Evolutionary conservation across 441 rosid species (phyloP).

Genomic region (Erodium moschatum): DNA sequence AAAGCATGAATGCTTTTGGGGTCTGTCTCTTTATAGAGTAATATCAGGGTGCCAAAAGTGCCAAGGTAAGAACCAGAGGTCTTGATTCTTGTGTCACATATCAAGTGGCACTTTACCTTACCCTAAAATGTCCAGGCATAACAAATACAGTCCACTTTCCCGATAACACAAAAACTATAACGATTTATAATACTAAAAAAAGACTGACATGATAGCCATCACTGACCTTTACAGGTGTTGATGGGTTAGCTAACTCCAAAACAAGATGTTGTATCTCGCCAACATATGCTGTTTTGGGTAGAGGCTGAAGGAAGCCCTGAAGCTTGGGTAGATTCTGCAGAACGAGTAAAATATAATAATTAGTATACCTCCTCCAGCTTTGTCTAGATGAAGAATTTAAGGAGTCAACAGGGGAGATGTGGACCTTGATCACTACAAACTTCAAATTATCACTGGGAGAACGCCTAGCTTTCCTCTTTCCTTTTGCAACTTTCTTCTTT

Average conservation of each 20-base stretch:
- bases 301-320: conserved; percentile 55
- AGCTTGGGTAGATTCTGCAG: conserved; percentile 82
- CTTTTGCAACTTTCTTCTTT: conserved; percentile 43
- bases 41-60: not conserved
- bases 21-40: conserved; percentile 8
- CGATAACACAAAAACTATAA: not conserved
- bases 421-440: conserved; percentile 82
- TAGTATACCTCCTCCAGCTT: conserved; percentile 12
- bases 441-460: conserved; percentile 48
- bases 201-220: conserved; percentile 9
- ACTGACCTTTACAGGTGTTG: conserved; percentile 70
- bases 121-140: not conserved
- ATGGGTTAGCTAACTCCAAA: conserved; percentile 63
- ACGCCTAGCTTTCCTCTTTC: conserved; percentile 46
- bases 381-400: conserved; percentile 18
- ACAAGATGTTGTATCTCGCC: conserved; percentile 73
- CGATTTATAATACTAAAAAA: not conserved
- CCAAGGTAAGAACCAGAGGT: conserved; percentile 9
- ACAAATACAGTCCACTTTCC: conserved; percentile 2
- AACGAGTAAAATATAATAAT: conserved; percentile 12
- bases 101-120: conserved; percentile 4
- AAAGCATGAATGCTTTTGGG: not conserved
- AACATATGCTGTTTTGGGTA: conserved; percentile 61
- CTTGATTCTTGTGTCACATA: not conserved
- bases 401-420: not conserved